Evolutionary conservation across 768 basidiomycete species (phyloP).

Genomic region (Macrolepiota albuminosa): DNA sequence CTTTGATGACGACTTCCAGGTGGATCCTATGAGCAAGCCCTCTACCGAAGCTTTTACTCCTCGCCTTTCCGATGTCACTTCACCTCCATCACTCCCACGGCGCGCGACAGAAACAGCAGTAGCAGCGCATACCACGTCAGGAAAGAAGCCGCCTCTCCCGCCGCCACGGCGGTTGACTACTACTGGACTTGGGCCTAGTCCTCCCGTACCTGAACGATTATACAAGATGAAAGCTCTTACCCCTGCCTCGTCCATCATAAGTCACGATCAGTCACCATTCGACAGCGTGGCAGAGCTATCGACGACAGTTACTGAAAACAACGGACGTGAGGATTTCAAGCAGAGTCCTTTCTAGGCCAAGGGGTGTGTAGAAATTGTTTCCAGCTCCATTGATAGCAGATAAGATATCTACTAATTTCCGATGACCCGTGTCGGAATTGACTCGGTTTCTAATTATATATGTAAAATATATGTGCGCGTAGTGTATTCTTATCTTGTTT

Average conservation of each 20-base stretch:
- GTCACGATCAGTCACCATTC: constrained; percentile 55
- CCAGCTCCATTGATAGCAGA: constrained; percentile 37
- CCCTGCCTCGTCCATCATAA: constrained; percentile 31
- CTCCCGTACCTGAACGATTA: constrained; percentile 45
- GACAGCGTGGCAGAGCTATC: constrained; percentile 54
- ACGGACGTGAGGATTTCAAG: constrained; percentile 49
- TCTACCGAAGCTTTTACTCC: background rate
- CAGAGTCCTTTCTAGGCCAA: constrained; percentile 64
- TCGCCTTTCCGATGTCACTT: constrained; percentile 2
- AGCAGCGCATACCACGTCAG: constrained; percentile 9
- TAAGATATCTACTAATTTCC: background rate
- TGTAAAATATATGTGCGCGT: constrained; percentile 8
- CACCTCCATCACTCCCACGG: constrained; percentile 17
- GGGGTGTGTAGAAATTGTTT: constrained; percentile 67
- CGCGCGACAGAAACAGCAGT: constrained; percentile 20
- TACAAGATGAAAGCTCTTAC: constrained; percentile 20
- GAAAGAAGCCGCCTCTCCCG: constrained; percentile 55
- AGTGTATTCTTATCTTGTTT: constrained; percentile 4
- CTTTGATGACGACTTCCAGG: constrained; percentile 15
- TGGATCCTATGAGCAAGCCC: background rate
- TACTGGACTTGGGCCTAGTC: constrained; percentile 26
- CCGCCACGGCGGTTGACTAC: constrained; percentile 49
- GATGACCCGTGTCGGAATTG: background rate
- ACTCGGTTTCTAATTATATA: constrained; percentile 6
- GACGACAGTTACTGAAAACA: constrained; percentile 12